Conservation (phyloP, 257 asterid genomes). For the Catharanthus roseus region DNA sequence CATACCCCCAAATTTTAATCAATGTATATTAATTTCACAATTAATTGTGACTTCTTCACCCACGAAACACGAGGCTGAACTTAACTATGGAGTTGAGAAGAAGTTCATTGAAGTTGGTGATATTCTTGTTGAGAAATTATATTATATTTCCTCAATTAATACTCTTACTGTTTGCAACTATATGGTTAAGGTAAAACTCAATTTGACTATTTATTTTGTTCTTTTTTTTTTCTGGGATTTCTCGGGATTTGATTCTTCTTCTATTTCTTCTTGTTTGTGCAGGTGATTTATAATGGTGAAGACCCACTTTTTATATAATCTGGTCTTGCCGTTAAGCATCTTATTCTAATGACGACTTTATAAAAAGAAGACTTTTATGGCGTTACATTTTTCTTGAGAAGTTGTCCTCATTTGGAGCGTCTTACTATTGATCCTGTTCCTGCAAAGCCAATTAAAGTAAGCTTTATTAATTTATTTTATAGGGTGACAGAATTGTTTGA, state of each 20-base stretch:
- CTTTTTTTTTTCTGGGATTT: no score
- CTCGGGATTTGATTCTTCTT: neutral
- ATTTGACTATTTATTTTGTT: neutral
- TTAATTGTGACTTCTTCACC: no score
- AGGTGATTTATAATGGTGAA: slow-evolving; percentile 15
- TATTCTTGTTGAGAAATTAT: slow-evolving; percentile 9
- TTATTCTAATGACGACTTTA: slow-evolving; percentile 20
- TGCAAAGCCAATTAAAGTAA: no score
- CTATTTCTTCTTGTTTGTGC: neutral
- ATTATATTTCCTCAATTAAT: neutral
- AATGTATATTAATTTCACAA: no score
- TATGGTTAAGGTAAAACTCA: slow-evolving; percentile 27
- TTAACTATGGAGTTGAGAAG: slow-evolving; percentile 24
- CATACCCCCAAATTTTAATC: no score
- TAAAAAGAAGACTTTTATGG: slow-evolving; percentile 21
- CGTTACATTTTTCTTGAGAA: slow-evolving; percentile 22
- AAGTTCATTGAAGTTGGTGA: slow-evolving; percentile 4
- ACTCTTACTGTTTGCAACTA: slow-evolving; percentile 27
- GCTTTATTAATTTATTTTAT: no score
- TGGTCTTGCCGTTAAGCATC: slow-evolving; percentile 12
- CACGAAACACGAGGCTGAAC: slow-evolving; percentile 22
- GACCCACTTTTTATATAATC: slow-evolving; percentile 3
- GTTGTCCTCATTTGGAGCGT: slow-evolving; percentile 22
- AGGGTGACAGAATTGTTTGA: no score
- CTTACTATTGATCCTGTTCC: slow-evolving; percentile 32